Conservation (phyloP, 805 yeast genomes). For the Sungouiozyma ichnusensis region DNA sequence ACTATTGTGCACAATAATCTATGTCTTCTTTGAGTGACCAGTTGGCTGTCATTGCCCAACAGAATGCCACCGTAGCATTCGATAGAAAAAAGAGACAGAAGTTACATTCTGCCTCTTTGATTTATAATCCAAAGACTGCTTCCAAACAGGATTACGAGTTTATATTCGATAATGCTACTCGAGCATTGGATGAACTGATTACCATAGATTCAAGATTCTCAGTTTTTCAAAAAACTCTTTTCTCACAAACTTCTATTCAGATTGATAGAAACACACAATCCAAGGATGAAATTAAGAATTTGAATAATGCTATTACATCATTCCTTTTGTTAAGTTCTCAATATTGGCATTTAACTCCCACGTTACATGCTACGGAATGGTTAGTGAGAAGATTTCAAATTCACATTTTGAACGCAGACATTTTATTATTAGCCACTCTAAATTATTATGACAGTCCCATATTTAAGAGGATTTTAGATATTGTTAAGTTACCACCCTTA, state of each 20-base stretch:
- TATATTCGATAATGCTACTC: slow-evolving; percentile 58
- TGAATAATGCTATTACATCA: slow-evolving; percentile 64
- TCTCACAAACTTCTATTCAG: slow-evolving; percentile 68
- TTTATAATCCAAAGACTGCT: slow-evolving; percentile 79
- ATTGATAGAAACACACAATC: slow-evolving; percentile 79
- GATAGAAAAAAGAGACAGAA: slow-evolving; percentile 83
- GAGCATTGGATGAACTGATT: slow-evolving; percentile 65
- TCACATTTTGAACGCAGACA: slow-evolving; percentile 71
- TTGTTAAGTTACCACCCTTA: slow-evolving; percentile 66
- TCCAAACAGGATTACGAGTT: slow-evolving; percentile 90
- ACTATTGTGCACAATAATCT: not conserved
- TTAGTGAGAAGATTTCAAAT: slow-evolving; percentile 81
- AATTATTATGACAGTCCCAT: slow-evolving; percentile 72
- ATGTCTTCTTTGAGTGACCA: slow-evolving; percentile 72
- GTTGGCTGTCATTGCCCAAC: slow-evolving; percentile 56
- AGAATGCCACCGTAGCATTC: slow-evolving; percentile 59
- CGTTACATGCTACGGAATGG: slow-evolving; percentile 88
- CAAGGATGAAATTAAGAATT: slow-evolving; percentile 61
- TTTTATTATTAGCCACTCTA: slow-evolving; percentile 55
- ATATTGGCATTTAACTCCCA: slow-evolving; percentile 61
- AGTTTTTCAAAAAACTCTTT: slow-evolving; percentile 59
- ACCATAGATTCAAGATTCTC: slow-evolving; percentile 66
- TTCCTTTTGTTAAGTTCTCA: slow-evolving; percentile 69
- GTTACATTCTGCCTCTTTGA: slow-evolving; percentile 78
- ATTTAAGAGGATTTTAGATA: slow-evolving; percentile 66